These are phyloP conservation scores for Artemisia annua DNA, from an alignment of 129 eudicot genomes.

Conservation along the genomic window DNA sequence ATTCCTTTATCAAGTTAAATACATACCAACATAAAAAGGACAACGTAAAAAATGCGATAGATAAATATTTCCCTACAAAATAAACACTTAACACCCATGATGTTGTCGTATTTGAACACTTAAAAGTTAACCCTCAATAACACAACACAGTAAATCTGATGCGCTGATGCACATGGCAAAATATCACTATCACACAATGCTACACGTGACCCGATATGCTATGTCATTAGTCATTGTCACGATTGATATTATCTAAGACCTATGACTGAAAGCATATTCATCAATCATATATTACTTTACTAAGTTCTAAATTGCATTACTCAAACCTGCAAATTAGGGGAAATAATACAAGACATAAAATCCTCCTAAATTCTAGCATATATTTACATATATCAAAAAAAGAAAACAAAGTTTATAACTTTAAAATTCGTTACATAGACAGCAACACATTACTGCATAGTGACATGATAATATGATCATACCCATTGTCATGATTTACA, in stretches of 20 bases:
- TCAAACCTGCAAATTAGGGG: no score
- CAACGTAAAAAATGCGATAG: neutral
- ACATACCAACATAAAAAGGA: slow-evolving; percentile 7
- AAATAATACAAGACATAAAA: neutral
- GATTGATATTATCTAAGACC: neutral
- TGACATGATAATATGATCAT: neutral
- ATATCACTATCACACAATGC: neutral
- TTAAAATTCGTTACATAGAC: no score
- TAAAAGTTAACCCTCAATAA: slow-evolving; percentile 11
- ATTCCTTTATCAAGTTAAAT: slow-evolving; percentile 7
- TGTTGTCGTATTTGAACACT: neutral
- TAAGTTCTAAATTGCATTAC: no score
- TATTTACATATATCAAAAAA: no score
- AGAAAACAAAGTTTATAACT: no score
- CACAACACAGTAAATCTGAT: neutral
- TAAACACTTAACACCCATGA: slow-evolving; percentile 5
- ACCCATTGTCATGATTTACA: neutral
- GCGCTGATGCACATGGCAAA: slow-evolving; percentile 15
- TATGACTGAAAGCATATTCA: neutral
- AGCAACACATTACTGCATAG: no score
- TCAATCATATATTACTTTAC: neutral
- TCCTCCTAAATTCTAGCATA: neutral
- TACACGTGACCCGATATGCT: slow-evolving; percentile 17
- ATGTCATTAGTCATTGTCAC: neutral
- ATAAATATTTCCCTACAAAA: slow-evolving; percentile 1